Evolutionary conservation across 2,329 filamentous ascomycete genomes (phyloP).

Genomic region (Penicillium sp.): DNA sequence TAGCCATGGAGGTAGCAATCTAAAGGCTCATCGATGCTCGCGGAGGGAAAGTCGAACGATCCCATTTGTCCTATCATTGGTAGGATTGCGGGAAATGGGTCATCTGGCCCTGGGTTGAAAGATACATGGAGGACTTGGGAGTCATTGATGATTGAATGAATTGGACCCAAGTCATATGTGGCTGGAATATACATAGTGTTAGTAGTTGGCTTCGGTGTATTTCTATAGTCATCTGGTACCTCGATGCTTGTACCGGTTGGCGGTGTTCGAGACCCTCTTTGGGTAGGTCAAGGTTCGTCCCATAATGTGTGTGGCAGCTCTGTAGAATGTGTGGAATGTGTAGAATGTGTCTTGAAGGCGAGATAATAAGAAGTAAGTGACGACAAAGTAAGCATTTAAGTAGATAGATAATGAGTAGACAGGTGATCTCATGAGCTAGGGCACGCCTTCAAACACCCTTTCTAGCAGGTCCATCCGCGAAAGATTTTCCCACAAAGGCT

Average conservation of each 20-base stretch:
- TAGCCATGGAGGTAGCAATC: constrained; percentile 84
- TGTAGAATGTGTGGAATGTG: background rate
- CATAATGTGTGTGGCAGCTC: constrained; percentile 28
- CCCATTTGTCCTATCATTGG: constrained; percentile 86
- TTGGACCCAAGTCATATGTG: constrained; percentile 67
- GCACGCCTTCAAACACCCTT: constrained; percentile 4
- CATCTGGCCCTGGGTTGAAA: constrained; percentile 60
- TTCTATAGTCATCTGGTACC: constrained; percentile 43
- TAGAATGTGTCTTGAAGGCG: too few relatives aligned
- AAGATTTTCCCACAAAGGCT: background rate
- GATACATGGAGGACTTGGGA: constrained; percentile 76
- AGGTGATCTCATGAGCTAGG: background rate
- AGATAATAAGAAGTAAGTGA: background rate
- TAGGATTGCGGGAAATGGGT: constrained; percentile 71
- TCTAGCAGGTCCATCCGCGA: constrained; percentile 18
- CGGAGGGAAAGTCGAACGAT: constrained; percentile 63
- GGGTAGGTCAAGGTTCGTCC: constrained; percentile 54
- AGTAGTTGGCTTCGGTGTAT: background rate
- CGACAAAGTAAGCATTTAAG: background rate
- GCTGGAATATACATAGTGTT: constrained; percentile 44
- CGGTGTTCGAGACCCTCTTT: constrained; percentile 60
- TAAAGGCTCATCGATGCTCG: constrained; percentile 61
- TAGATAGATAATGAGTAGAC: background rate
- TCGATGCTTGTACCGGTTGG: constrained; percentile 64
- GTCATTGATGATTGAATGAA: constrained; percentile 72